Evolutionary conservation across 2,329 filamentous ascomycete genomes (phyloP), one percentile per base, ranked within the genome.

Genomic region (Emmonsiellopsis sp.): DNA sequence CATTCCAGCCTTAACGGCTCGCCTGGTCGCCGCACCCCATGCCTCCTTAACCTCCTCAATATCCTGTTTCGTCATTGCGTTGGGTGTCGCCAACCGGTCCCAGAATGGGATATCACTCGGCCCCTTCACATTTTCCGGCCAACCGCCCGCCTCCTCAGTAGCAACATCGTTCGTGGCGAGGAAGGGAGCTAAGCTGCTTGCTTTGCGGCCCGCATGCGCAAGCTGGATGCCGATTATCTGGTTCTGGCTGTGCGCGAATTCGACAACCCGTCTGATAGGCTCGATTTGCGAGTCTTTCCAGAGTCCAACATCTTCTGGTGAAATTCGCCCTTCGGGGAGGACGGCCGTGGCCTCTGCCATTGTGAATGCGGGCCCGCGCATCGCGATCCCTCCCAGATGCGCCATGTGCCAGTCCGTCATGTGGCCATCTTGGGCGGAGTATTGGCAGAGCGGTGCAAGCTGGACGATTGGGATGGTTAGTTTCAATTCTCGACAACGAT

Each of bases 261-360:
- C 64, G 38, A 65, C 62, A n/a, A 66, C 59, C 4, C 61, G 57
- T 41, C 57, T 54, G 32, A 65, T 40, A 1, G 64, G 63, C 32
- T 58, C 57, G 56, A 90, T 85, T 68, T 96, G 91, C 35, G 79
- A 82, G 67, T 95, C 91, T 57, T 86, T 78, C 91, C 90, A 96
- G 7, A 96, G 72, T 0, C 91, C 89, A 10, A 75, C 72, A 66
- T 92, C 87, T 67, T 91, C 78, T 1, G 89, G 87, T 1, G 85
- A 84, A 73, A 94, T 93, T 54, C 89, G 80, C 16, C 89, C 89
- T 62, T 89, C 82, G 8, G 86, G 72, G n/a, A 81, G 75, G 0
- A 94, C 85, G 41, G 82, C 76, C 0, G 86, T 89, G 37, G 89
- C 87, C 73, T 94, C 89, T 55, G 90, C 76, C 55, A 89, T 80